A percentile compares a stretch with the other conserved stretches of the same genome.
Evolutionary conservation across 257 asterid genomes (phyloP).

Genomic region (Fraxinus excelsior): DNA sequence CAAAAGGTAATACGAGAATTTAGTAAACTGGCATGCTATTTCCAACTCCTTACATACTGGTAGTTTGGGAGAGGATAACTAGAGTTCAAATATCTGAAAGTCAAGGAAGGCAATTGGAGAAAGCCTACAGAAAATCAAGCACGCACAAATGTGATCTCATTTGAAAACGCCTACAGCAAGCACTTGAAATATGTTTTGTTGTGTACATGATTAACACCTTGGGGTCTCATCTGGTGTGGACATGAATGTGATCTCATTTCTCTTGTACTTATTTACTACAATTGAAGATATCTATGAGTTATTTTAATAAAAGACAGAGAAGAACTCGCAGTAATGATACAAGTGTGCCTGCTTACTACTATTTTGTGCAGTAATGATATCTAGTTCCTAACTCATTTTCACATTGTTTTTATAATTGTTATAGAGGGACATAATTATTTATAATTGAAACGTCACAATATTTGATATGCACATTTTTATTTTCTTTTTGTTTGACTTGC

Average conservation of each 20-base stretch:
- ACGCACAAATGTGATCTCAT: no score
- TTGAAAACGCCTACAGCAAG: no score
- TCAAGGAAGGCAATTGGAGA: not conserved
- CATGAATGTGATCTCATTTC: not conserved
- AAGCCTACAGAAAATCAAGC: not conserved
- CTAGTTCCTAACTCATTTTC: not conserved
- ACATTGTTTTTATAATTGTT: not conserved
- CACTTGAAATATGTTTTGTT: not conserved
- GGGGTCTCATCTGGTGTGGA: not conserved
- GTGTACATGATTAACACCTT: not conserved
- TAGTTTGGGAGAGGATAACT: not conserved
- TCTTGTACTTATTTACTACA: not conserved
- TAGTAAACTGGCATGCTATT: not conserved
- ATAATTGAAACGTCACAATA: conserved; percentile 7
- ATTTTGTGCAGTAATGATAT: not conserved
- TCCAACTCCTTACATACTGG: not conserved
- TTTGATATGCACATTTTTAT: not conserved
- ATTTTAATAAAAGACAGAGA: conserved; percentile 6
- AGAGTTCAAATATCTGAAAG: no score
- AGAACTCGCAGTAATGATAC: conserved; percentile 12
- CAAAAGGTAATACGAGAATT: not conserved
- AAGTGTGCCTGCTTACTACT: conserved; percentile 16
- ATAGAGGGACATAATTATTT: not conserved
- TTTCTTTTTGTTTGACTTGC: conserved; percentile 30
- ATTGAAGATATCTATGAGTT: not conserved